A percentile compares a stretch with the other conserved stretches of the same genome.
Evolutionary conservation across 2,329 filamentous ascomycete genomes (phyloP).

Genomic region (Eutypella sp.): DNA sequence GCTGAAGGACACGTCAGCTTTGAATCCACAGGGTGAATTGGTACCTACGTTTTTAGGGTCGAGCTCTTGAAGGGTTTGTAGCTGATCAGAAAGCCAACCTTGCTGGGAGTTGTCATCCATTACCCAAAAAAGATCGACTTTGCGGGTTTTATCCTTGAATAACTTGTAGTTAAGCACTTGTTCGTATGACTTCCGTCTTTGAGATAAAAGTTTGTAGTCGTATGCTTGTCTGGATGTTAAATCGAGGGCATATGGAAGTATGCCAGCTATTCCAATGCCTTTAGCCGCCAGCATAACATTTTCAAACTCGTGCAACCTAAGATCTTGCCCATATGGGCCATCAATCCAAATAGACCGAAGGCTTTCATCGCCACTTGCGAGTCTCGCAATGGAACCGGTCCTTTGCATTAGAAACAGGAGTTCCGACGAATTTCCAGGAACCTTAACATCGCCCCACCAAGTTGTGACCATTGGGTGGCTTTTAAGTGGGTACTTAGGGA

Average conservation of each 20-base stretch:
- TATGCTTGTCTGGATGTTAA: neutral
- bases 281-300: slow-evolving; percentile 12
- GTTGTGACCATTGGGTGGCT: neutral
- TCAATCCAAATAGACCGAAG: slow-evolving; percentile 4
- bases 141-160: neutral
- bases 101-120: neutral
- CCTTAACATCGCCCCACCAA: neutral
- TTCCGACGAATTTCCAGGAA: neutral
- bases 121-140: neutral
- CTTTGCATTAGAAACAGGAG: neutral
- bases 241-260: slow-evolving; percentile 10
- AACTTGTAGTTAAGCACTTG: neutral
- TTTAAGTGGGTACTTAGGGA: neutral
- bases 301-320: slow-evolving; percentile 9
- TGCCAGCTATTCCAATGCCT: slow-evolving; percentile 14
- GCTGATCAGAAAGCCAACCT: neutral
- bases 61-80: neutral
- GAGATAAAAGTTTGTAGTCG: neutral
- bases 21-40: neutral
- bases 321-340: slow-evolving; percentile 11
- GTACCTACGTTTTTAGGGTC: neutral
- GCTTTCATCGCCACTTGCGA: neutral
- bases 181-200: neutral
- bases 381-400: neutral
- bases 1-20: neutral